Conservation (phyloP, 2,329 filamentous ascomycete genomes). For the Ophiostoma sp. region DNA sequence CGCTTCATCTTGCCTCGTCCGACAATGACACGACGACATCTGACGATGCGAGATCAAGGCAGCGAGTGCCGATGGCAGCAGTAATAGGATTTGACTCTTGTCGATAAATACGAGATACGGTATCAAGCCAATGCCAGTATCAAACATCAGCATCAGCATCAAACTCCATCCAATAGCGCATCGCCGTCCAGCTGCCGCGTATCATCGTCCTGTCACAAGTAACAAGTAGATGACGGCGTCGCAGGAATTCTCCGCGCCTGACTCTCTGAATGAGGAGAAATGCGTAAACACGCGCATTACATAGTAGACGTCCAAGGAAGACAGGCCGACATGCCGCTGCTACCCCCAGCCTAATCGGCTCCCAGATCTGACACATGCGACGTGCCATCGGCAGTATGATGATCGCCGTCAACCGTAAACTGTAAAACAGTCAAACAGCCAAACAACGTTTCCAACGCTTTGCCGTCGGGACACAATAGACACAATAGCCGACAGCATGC, state of each 20-base stretch:
- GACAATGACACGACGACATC: neutral
- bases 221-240: neutral
- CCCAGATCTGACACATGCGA: constrained; percentile 30
- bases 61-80: neutral
- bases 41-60: neutral
- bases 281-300: neutral
- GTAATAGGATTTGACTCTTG: no score
- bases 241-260: neutral
- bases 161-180: neutral
- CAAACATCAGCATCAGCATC: no score
- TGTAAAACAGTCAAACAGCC: neutral
- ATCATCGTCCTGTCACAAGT: neutral
- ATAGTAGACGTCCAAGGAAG: neutral
- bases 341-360: constrained; percentile 27
- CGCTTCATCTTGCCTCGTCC: neutral
- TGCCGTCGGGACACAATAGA: neutral
- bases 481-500: neutral
- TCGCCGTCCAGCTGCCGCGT: neutral
- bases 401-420: neutral
- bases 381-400: constrained; percentile 35
- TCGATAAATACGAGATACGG: no score
- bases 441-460: constrained; percentile 1
- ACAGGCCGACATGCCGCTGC: neutral
- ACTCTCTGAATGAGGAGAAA: neutral
- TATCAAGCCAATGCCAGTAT: no score